phyloP scores from a whole-genome alignment of 768 basidiomycete genomes.

The Trametes cubensis region DNA sequence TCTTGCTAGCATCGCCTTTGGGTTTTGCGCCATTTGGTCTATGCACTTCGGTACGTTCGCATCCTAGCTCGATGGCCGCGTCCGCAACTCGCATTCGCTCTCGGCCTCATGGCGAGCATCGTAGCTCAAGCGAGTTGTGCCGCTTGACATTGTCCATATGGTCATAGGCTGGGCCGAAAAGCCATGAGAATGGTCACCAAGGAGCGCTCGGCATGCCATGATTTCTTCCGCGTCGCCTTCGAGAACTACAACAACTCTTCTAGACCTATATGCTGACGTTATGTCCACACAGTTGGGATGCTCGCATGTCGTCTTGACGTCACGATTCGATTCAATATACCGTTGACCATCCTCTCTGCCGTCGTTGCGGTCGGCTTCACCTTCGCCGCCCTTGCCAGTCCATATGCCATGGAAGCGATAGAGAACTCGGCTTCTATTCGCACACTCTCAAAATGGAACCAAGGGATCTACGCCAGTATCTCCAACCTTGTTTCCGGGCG shows the following conservation, averaged over 20 bases:
- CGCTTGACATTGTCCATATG: too few species aligned
- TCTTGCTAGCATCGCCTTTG: constrained; percentile 33
- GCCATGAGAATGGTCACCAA: background rate
- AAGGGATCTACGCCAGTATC: constrained; percentile 12
- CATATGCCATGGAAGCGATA: constrained; percentile 27
- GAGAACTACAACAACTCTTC: background rate
- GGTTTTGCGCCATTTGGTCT: constrained; percentile 35
- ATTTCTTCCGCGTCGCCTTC: background rate
- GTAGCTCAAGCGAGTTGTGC: background rate
- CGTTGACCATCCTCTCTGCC: constrained; percentile 31
- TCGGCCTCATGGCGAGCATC: background rate
- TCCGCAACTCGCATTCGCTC: background rate
- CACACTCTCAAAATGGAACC: constrained; percentile 3
- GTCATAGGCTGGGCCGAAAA: too few species aligned
- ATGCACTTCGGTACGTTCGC: constrained; percentile 35
- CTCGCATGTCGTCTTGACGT: constrained; percentile 34
- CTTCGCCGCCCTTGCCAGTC: constrained; percentile 31
- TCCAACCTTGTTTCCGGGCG: constrained; percentile 6
- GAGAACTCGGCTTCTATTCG: constrained; percentile 20
- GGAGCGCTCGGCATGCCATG: background rate
- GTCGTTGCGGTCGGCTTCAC: constrained; percentile 33
- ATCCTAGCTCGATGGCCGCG: background rate
- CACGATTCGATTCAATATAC: constrained; percentile 27
- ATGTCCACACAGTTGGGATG: constrained; percentile 31
- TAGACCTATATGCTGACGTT: background rate